Percentiles rank a stretch among this genome's conserved stretches.
These are phyloP conservation scores for Pseudopyrenochaeta lycopersici DNA, from an alignment of 2,329 filamentous ascomycete genomes.

Conservation along the genomic window DNA sequence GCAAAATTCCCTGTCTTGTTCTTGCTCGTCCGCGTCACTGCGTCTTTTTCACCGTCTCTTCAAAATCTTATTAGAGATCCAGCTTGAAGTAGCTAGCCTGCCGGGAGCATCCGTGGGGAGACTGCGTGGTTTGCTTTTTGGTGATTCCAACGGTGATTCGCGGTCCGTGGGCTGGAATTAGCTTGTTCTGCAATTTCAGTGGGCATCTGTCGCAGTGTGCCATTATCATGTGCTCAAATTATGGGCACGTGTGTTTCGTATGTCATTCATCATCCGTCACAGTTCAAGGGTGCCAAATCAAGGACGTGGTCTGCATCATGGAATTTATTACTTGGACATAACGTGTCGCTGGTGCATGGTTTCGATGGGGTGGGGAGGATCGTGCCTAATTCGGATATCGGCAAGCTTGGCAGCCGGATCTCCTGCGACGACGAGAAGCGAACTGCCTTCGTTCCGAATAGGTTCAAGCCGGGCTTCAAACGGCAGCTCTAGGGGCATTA, in stretches of 20 bases:
- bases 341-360: not conserved
- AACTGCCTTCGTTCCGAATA: not conserved
- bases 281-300: too few relatives aligned
- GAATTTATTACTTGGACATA: not conserved
- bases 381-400: not conserved
- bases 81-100: slow-evolving; percentile 20
- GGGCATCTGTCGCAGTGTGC: not conserved
- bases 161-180: too few relatives aligned
- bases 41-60: not conserved
- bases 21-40: not conserved
- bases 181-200: not conserved
- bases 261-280: too few relatives aligned
- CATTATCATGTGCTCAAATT: not conserved
- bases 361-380: not conserved
- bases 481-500: not conserved
- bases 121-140: not conserved
- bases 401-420: not conserved
- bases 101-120: slow-evolving; percentile 35
- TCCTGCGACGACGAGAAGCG: not conserved
- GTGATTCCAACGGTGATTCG: too few relatives aligned
- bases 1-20: not conserved
- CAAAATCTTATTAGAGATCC: not conserved
- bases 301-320: not conserved
- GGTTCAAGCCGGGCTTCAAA: not conserved
- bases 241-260: too few relatives aligned